These are phyloP conservation scores for Hypoxylon crocopeplum DNA, from an alignment of 495 filamentous ascomycete species.

Conservation along the genomic window DNA sequence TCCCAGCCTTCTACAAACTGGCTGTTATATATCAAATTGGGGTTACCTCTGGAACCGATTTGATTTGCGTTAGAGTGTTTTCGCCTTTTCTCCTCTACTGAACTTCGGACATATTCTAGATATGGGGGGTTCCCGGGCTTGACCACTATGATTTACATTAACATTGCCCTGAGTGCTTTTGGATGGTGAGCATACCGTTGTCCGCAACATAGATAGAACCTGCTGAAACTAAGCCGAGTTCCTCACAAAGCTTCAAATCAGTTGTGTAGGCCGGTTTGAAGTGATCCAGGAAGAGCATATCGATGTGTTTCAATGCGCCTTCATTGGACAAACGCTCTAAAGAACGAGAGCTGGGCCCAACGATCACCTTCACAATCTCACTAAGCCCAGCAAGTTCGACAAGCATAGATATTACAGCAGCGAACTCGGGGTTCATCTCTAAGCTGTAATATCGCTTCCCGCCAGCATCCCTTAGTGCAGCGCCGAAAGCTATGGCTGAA, in stretches of 20 bases:
- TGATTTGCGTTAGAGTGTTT: constrained; percentile 43
- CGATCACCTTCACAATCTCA: constrained; percentile 69
- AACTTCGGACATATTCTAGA: constrained; percentile 67
- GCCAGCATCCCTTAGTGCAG: constrained; percentile 63
- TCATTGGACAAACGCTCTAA: constrained; percentile 60
- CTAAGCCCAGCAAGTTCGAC: constrained; percentile 72
- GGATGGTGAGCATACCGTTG: constrained; percentile 53
- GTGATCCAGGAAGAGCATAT: constrained; percentile 78
- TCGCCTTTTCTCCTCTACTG: constrained; percentile 56
- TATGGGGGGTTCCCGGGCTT: constrained; percentile 79
- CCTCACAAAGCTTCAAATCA: constrained; percentile 77
- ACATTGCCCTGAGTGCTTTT: not conserved
- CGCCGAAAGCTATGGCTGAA: constrained; percentile 74
- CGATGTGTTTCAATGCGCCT: constrained; percentile 62
- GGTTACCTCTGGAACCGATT: constrained; percentile 64
- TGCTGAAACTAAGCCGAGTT: constrained; percentile 63
- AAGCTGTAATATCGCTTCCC: constrained; percentile 70
- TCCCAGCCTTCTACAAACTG: constrained; percentile 69
- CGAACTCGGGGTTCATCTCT: constrained; percentile 72
- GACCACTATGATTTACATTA: constrained; percentile 49
- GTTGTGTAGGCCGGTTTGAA: constrained; percentile 73
- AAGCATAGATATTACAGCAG: constrained; percentile 65
- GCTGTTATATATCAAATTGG: constrained; percentile 73
- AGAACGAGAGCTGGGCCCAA: constrained; percentile 68
- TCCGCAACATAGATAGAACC: constrained; percentile 73